Percentiles rank a stretch among this genome's conserved stretches.
These are phyloP conservation scores for Coelastrella sp. DNA, from an alignment of 139 green algal genomes.

Conservation along the genomic window DNA sequence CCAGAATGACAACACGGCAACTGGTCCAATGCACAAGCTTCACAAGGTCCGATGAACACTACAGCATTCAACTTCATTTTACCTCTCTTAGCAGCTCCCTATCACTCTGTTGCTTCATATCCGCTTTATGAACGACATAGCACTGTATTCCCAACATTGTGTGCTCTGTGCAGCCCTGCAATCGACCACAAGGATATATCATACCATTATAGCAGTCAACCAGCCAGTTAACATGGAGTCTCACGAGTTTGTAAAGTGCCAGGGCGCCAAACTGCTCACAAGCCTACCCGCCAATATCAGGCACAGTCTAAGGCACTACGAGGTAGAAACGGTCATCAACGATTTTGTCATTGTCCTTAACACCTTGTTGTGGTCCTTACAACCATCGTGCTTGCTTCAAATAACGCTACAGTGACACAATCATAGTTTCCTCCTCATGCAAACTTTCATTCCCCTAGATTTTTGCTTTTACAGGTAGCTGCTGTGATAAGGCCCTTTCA, in stretches of 20 bases:
- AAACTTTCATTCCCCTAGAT: neutral
- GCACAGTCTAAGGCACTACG: constrained; percentile 8
- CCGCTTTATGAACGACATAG: neutral
- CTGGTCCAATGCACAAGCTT: neutral
- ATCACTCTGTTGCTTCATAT: too few relatives aligned
- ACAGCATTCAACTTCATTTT: too few relatives aligned
- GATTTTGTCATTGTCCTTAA: too few relatives aligned
- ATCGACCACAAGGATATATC: neutral
- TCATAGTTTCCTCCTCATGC: neutral
- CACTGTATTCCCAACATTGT: neutral
- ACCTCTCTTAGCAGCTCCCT: too few relatives aligned
- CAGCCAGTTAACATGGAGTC: neutral
- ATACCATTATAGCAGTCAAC: neutral
- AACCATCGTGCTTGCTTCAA: neutral
- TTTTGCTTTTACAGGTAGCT: neutral
- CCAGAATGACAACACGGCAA: neutral
- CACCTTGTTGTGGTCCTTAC: neutral
- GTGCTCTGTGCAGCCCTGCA: neutral
- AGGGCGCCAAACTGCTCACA: constrained; percentile 23
- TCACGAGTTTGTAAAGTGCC: constrained; percentile 21
- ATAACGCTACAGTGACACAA: neutral
- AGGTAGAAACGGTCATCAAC: too few relatives aligned
- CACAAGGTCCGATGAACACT: neutral
- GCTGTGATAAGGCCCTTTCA: constrained; percentile 19
- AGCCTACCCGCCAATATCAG: constrained; percentile 10